Conservation (phyloP, 1,284 basidiomycete genomes). For the Bjerkandera adusta region DNA sequence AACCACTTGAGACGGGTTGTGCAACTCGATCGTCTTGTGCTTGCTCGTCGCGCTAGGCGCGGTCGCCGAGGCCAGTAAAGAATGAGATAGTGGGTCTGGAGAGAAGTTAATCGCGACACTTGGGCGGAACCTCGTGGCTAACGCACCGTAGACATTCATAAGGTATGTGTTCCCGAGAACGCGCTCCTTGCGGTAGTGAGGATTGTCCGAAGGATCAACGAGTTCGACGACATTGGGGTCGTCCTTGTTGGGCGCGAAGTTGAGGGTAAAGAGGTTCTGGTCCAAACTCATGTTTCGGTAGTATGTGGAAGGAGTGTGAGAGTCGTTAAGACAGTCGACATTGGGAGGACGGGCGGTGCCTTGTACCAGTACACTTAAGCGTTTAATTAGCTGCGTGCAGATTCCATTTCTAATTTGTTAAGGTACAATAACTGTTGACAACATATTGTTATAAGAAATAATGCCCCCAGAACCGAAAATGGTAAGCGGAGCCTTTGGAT, state of each 20-base stretch:
- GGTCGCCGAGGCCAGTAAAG: constrained; percentile 60
- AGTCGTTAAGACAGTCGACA: no score
- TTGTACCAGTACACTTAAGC: no score
- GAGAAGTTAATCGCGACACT: not conserved
- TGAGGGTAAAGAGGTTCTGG: constrained; percentile 77
- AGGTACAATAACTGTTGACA: no score
- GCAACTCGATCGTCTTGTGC: constrained; percentile 69
- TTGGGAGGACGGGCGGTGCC: no score
- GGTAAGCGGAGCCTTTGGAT: no score
- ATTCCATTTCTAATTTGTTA: no score
- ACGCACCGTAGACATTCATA: constrained; percentile 64
- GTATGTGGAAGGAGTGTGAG: not conserved
- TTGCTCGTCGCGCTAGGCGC: constrained; percentile 66
- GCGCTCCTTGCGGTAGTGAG: constrained; percentile 70
- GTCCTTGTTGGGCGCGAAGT: constrained; percentile 54
- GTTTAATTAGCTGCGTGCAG: no score
- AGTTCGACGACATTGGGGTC: constrained; percentile 65
- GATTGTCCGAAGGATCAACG: constrained; percentile 54
- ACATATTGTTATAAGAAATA: no score
- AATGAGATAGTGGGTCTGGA: constrained; percentile 65
- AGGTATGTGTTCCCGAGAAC: constrained; percentile 51
- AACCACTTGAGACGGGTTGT: constrained; percentile 68
- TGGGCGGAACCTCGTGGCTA: not conserved
- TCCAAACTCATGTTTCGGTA: constrained; percentile 64
- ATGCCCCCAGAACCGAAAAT: no score